A percentile compares a stretch with the other conserved stretches of the same genome.
Evolutionary conservation across 2,329 filamentous ascomycete species (phyloP).

Genomic region (Exophiala calicioides): DNA sequence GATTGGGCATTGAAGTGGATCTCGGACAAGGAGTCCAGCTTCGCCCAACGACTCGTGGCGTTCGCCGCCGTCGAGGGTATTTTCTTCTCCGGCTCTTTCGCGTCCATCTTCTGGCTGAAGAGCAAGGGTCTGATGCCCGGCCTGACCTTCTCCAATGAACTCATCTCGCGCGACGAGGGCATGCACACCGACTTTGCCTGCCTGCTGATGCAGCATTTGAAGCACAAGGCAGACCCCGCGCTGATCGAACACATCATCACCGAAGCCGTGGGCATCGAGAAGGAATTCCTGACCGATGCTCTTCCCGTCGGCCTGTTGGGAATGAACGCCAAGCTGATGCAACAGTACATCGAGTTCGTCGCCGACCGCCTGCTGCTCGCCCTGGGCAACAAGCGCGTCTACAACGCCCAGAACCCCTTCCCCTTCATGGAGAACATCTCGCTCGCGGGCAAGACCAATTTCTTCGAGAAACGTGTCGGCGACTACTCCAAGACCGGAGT

Average conservation of each 20-base stretch:
- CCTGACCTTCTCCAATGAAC: constrained; percentile 98
- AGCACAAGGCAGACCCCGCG: constrained; percentile 82
- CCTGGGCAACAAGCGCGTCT: constrained; percentile 91
- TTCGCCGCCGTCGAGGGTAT: constrained; percentile 99
- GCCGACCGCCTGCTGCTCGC: constrained; percentile 91
- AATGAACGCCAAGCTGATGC: constrained; percentile 98
- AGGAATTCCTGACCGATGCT: constrained; percentile 96
- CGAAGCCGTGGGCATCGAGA: constrained; percentile 90
- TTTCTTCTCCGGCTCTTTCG: constrained; percentile 98
- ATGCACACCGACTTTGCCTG: constrained; percentile 99
- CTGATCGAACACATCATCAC: constrained; percentile 84
- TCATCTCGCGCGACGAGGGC: constrained; percentile 98
- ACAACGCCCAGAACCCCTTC: constrained; percentile 92
- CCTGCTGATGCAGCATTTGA: constrained; percentile 94
- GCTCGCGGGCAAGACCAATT: constrained; percentile 98
- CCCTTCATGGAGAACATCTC: constrained; percentile 99
- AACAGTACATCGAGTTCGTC: constrained; percentile 99
- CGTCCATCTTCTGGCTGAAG: constrained; percentile 99
- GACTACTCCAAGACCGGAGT: constrained; percentile 99
- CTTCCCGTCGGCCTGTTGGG: constrained; percentile 89
- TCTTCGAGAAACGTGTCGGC: constrained; percentile 99
- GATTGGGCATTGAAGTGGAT: constrained; percentile 98
- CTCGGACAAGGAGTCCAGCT: constrained; percentile 86
- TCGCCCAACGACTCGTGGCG: constrained; percentile 90
- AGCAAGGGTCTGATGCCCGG: constrained; percentile 99